Conservation (phyloP, 768 basidiomycete genomes). For the Krasilnikovozyma curviuscula region DNA sequence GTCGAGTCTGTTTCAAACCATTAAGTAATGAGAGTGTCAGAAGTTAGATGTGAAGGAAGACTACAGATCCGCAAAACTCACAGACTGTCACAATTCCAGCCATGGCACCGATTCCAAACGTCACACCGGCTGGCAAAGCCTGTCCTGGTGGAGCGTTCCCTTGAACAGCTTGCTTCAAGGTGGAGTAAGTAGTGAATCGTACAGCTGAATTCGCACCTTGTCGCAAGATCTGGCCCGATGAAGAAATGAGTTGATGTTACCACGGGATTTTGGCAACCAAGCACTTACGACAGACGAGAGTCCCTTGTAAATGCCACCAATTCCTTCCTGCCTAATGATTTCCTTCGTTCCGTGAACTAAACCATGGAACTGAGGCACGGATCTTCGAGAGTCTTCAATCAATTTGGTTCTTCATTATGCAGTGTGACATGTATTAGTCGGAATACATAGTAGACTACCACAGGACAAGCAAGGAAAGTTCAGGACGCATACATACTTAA, state of each 20-base stretch:
- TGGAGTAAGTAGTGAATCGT: constrained; percentile 85
- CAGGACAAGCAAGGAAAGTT: background rate
- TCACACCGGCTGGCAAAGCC: constrained; percentile 63
- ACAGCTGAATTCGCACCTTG: constrained; percentile 97
- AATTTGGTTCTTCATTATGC: constrained; percentile 62
- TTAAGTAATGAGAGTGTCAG: background rate
- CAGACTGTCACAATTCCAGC: constrained; percentile 92
- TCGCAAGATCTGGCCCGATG: constrained; percentile 56
- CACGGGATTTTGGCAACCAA: background rate
- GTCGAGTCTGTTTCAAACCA: background rate
- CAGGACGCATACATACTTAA: constrained; percentile 77
- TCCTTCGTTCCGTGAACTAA: constrained; percentile 61
- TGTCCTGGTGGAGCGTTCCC: constrained; percentile 66
- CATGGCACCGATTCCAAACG: constrained; percentile 81
- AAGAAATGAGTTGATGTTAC: background rate
- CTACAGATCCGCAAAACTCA: constrained; percentile 42
- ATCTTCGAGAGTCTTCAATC: constrained; percentile 77
- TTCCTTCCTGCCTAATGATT: constrained; percentile 70
- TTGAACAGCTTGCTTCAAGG: constrained; percentile 80
- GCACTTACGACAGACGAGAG: constrained; percentile 72
- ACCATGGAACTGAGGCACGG: constrained; percentile 67
- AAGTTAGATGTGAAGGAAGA: background rate
- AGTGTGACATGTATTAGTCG: background rate
- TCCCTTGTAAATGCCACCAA: constrained; percentile 58
- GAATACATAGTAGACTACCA: background rate